Percentiles rank a stretch among this genome's conserved stretches.
Evolutionary conservation across 768 basidiomycete genomes (phyloP).

Genomic region (Russula emetica): DNA sequence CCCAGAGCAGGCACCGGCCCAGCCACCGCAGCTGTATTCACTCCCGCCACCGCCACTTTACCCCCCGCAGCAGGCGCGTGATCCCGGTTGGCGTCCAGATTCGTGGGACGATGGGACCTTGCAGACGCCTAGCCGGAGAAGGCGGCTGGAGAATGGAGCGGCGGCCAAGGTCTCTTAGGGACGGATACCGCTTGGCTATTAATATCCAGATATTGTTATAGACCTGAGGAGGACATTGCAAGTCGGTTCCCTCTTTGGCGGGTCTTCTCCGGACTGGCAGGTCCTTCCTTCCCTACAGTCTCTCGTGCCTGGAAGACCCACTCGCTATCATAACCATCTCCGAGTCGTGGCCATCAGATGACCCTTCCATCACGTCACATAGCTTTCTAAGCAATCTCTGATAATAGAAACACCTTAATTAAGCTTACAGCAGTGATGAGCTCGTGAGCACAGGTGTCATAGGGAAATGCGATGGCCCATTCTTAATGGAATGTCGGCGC

Average conservation of each 20-base stretch:
- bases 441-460: background rate
- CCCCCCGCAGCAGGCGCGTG: conserved; percentile 20
- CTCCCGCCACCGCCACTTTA: conserved; percentile 26
- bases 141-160: conserved; percentile 27
- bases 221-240: conserved; percentile 7
- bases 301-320: conserved; percentile 10
- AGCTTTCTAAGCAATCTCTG: conserved; percentile 11
- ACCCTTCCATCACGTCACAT: conserved; percentile 22
- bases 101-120: conserved; percentile 30
- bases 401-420: conserved; percentile 11
- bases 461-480: background rate
- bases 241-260: conserved; percentile 4
- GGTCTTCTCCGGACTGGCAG: background rate
- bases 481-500: conserved; percentile 14
- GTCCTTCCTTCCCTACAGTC: background rate
- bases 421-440: background rate
- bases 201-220: conserved; percentile 17
- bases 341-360: conserved; percentile 22
- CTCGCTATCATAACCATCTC: conserved; percentile 25
- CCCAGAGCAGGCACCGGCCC: conserved; percentile 28
- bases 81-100: conserved; percentile 18
- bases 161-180: conserved; percentile 24
- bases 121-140: conserved; percentile 29
- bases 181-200: conserved; percentile 7
- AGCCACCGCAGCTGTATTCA: conserved; percentile 26